Conservation (phyloP, 768 basidiomycete genomes). For the Boletus tylopilopsis region DNA sequence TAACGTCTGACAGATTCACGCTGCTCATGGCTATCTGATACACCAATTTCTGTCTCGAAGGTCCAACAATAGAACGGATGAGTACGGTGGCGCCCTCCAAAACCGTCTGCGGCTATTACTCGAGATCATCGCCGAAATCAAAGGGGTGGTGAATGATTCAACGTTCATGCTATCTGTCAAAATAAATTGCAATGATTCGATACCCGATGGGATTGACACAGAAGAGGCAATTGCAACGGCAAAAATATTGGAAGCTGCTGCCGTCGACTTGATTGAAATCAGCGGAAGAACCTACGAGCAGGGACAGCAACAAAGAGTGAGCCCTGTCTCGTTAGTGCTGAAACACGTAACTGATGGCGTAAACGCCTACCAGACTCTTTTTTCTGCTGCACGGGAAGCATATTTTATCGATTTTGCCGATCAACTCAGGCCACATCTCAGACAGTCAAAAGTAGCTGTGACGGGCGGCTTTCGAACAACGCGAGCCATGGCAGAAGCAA, state of each 20-base stretch:
- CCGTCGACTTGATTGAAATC: conserved; percentile 41
- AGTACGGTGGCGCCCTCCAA: conserved; percentile 52
- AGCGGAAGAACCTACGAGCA: conserved; percentile 38
- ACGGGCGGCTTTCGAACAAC: conserved; percentile 32
- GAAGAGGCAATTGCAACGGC: conserved; percentile 33
- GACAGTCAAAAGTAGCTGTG: conserved; percentile 24
- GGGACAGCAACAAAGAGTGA: conserved; percentile 9
- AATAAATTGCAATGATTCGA: conserved; percentile 29
- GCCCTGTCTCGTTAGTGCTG: neutral
- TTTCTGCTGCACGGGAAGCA: conserved; percentile 20
- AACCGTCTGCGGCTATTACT: conserved; percentile 49
- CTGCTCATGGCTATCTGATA: conserved; percentile 41
- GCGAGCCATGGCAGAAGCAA: conserved; percentile 27
- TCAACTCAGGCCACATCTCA: conserved; percentile 21
- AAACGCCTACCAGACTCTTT: conserved; percentile 6
- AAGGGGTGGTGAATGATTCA: conserved; percentile 32
- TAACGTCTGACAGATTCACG: conserved; percentile 33
- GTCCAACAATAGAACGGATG: conserved; percentile 48
- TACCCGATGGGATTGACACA: conserved; percentile 26
- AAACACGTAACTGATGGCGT: neutral
- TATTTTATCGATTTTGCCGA: conserved; percentile 33
- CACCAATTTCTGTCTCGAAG: conserved; percentile 46
- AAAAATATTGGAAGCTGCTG: conserved; percentile 30
- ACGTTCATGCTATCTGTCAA: conserved; percentile 33
- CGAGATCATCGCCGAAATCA: conserved; percentile 44